phyloP scores from a whole-genome alignment of 345 rosid species.

The Erysimum cheiranthoides region DNA sequence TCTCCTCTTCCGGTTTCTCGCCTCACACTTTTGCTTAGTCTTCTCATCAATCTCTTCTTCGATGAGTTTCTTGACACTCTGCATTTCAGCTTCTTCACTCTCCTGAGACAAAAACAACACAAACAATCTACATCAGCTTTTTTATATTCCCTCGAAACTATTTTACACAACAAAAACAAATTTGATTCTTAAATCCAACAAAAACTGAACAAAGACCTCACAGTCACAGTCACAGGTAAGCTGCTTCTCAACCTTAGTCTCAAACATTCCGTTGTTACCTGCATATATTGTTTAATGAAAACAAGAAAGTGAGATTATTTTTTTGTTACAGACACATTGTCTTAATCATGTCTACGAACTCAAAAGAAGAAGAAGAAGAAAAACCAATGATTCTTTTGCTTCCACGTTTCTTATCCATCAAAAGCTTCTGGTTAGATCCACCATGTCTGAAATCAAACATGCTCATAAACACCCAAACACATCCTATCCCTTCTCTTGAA shows the following conservation, averaged over 20 bases:
- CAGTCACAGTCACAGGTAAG: slow-evolving; percentile 37
- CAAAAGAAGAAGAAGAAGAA: not conserved
- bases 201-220: slow-evolving; percentile 46
- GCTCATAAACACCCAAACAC: slow-evolving; percentile 84
- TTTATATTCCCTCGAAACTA: not conserved
- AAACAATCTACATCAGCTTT: slow-evolving; percentile 11
- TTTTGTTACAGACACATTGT: not conserved
- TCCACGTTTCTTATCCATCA: slow-evolving; percentile 65
- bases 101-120: slow-evolving; percentile 52
- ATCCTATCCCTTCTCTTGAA: slow-evolving; percentile 67
- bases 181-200: slow-evolving; percentile 46
- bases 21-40: slow-evolving; percentile 42
- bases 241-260: slow-evolving; percentile 48
- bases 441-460: slow-evolving; percentile 82
- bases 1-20: slow-evolving; percentile 56
- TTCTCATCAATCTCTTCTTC: slow-evolving; percentile 79
- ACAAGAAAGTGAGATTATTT: slow-evolving; percentile 44
- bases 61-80: slow-evolving; percentile 79
- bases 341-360: not conserved
- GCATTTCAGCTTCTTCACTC: slow-evolving; percentile 50
- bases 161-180: not conserved
- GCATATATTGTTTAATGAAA: slow-evolving; percentile 18
- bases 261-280: slow-evolving; percentile 41
- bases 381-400: slow-evolving; percentile 47
- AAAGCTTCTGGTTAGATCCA: slow-evolving; percentile 69